A percentile compares a stretch with the other conserved stretches of the same genome.
Evolutionary conservation across 1,284 basidiomycete species (phyloP).

Genomic region (Microbotryomycetes sp.): DNA sequence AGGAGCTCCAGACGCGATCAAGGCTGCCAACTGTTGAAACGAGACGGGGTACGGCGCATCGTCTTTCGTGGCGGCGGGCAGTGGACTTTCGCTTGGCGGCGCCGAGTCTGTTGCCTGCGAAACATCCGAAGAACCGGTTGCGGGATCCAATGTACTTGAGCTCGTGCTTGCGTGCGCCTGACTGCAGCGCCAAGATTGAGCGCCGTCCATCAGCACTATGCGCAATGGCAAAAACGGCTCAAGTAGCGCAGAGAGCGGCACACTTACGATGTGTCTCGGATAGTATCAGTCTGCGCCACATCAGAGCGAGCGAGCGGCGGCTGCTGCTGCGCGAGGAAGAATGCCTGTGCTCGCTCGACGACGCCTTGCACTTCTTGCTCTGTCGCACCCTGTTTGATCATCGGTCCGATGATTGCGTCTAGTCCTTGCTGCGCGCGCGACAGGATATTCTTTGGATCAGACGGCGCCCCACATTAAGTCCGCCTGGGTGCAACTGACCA

Average conservation of each 20-base stretch:
- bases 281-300: too few relatives aligned
- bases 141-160: neutral
- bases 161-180: neutral
- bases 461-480: too few relatives aligned
- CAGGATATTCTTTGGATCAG: too few relatives aligned
- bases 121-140: neutral
- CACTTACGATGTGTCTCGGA: too few relatives aligned
- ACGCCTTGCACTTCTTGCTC: slow-evolving; percentile 23
- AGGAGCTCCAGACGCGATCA: slow-evolving; percentile 31
- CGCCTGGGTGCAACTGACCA: neutral
- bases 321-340: slow-evolving; percentile 21
- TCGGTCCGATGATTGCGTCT: slow-evolving; percentile 20
- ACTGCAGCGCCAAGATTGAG: neutral
- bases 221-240: neutral
- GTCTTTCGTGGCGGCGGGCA: neutral
- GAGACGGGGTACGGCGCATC: slow-evolving; percentile 32
- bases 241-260: neutral
- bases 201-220: neutral
- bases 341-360: slow-evolving; percentile 23
- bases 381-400: slow-evolving; percentile 14
- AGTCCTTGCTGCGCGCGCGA: slow-evolving; percentile 17
- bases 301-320: neutral
- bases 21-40: slow-evolving; percentile 32
- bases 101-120: neutral
- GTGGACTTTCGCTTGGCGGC: neutral